These are phyloP conservation scores for Rutstroemia sydowiana DNA, from an alignment of 2,329 filamentous ascomycete genomes.

Conservation along the genomic window DNA sequence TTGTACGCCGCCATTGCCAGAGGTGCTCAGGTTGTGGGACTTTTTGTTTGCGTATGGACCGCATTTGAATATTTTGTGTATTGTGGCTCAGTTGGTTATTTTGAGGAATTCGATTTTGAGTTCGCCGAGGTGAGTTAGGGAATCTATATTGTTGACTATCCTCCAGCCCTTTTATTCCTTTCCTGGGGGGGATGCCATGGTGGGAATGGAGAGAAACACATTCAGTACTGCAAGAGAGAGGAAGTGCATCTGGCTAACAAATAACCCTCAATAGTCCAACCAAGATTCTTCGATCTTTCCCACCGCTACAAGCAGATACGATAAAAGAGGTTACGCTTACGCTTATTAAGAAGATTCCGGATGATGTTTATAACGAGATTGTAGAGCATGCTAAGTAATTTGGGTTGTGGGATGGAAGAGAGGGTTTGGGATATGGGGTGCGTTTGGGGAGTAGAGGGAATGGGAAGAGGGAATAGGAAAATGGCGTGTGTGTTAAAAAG, in stretches of 20 bases:
- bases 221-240: too few relatives aligned
- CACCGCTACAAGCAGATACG: conserved; percentile 71
- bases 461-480: background rate
- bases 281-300: conserved; percentile 82
- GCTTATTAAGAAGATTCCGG: conserved; percentile 83
- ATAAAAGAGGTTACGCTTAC: conserved; percentile 80
- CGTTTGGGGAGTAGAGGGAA: background rate
- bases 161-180: background rate
- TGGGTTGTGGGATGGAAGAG: background rate
- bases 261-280: conserved; percentile 65
- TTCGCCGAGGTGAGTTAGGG: conserved; percentile 62
- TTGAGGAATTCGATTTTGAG: conserved; percentile 78
- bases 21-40: conserved; percentile 91
- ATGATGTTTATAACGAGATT: conserved; percentile 85
- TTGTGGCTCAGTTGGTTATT: conserved; percentile 88
- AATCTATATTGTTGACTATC: background rate
- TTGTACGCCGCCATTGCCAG: conserved; percentile 88
- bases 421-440: background rate
- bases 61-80: conserved; percentile 91
- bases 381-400: conserved; percentile 70
- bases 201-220: too few relatives aligned
- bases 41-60: conserved; percentile 94
- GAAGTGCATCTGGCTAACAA: background rate
- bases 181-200: too few relatives aligned
- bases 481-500: background rate